Conservation (phyloP, 2,329 filamentous ascomycete genomes). For the Cladosporium austrohemisphaericum region DNA sequence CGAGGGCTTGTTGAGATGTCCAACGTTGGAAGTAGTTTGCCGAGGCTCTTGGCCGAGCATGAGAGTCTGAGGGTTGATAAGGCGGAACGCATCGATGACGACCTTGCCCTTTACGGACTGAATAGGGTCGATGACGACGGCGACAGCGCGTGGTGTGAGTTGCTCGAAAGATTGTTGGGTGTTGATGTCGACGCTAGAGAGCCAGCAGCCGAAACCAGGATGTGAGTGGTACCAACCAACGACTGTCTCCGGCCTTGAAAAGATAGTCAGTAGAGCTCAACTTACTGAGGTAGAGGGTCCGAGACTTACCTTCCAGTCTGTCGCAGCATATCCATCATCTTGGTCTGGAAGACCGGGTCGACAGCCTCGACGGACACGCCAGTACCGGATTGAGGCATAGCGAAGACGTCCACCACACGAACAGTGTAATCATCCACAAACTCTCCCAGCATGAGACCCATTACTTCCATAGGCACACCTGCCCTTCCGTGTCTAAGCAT, state of each 20-base stretch:
- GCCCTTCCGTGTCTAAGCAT: conserved; percentile 97
- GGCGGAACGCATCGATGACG: conserved; percentile 96
- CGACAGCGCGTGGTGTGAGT: conserved; percentile 91
- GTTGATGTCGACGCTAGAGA: conserved; percentile 98
- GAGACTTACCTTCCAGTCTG: conserved; percentile 82
- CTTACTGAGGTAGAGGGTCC: not conserved
- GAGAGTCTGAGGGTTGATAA: conserved; percentile 95
- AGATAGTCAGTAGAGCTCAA: conserved; percentile 6
- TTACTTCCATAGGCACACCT: conserved; percentile 99
- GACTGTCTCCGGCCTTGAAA: conserved; percentile 79
- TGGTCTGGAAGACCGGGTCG: conserved; percentile 97
- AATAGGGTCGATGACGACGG: conserved; percentile 96
- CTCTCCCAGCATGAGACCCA: conserved; percentile 98
- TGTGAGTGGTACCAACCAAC: conserved; percentile 99
- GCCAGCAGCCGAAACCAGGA: conserved; percentile 98
- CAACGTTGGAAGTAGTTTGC: conserved; percentile 95
- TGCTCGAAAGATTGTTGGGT: conserved; percentile 99
- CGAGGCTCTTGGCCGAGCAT: conserved; percentile 98
- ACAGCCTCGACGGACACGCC: conserved; percentile 98
- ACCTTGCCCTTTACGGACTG: conserved; percentile 99
- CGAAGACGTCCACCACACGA: conserved; percentile 96
- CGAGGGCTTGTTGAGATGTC: conserved; percentile 98
- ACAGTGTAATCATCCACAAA: conserved; percentile 99
- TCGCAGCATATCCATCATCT: conserved; percentile 99
- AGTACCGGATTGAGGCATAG: conserved; percentile 98